Evolutionary conservation across 306 rosid genomes (phyloP).

Genomic region (Fragaria nilgerrensis): DNA sequence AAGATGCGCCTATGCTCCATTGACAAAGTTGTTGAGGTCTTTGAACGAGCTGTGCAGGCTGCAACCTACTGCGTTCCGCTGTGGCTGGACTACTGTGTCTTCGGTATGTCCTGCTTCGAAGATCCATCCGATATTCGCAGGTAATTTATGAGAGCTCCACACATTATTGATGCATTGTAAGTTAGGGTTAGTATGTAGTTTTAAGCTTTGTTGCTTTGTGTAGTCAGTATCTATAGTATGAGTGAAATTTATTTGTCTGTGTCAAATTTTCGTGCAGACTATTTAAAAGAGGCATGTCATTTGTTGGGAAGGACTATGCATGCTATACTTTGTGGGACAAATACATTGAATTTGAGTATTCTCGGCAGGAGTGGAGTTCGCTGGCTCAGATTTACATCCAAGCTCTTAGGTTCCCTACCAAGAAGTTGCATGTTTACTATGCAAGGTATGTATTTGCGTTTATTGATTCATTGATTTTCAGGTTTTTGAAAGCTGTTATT

Average conservation of each 20-base stretch:
- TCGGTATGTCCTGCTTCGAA: slow-evolving; percentile 67
- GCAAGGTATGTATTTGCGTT: slow-evolving; percentile 44
- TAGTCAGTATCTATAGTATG: neutral
- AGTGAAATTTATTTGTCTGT: slow-evolving; percentile 17
- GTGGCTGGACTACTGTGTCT: slow-evolving; percentile 82
- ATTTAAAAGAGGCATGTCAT: slow-evolving; percentile 71
- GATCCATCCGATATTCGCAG: slow-evolving; percentile 75
- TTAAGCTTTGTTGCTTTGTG: slow-evolving; percentile 20
- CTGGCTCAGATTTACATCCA: slow-evolving; percentile 74
- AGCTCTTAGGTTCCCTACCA: slow-evolving; percentile 79
- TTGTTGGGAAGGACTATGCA: slow-evolving; percentile 80
- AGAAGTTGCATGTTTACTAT: slow-evolving; percentile 65
- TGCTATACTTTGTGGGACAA: slow-evolving; percentile 85
- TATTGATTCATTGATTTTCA: neutral
- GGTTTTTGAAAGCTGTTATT: neutral
- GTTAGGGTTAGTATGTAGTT: neutral
- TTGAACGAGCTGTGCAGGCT: slow-evolving; percentile 67
- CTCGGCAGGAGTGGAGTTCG: slow-evolving; percentile 70
- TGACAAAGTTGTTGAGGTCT: slow-evolving; percentile 74
- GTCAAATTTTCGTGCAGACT: slow-evolving; percentile 43
- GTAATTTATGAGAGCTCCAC: slow-evolving; percentile 28
- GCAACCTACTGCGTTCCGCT: slow-evolving; percentile 63
- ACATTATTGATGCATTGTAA: neutral
- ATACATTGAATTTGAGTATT: slow-evolving; percentile 76
- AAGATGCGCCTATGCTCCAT: slow-evolving; percentile 46